phyloP scores from a whole-genome alignment of 352 stramenopile species.

The Phytophthora podocarpi region DNA sequence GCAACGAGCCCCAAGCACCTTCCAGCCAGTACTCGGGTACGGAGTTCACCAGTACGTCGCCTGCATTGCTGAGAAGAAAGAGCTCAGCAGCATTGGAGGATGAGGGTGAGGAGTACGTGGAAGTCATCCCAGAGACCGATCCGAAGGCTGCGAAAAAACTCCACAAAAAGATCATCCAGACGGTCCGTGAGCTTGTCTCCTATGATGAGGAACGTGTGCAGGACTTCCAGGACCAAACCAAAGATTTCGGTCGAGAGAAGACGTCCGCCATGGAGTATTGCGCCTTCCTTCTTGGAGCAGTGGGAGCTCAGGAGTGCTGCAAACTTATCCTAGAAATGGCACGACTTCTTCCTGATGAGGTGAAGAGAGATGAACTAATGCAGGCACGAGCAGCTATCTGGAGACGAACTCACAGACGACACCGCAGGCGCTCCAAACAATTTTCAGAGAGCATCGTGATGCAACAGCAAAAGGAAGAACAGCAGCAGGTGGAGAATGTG shows the following conservation, averaged over 20 bases:
- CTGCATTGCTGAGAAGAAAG: constrained; percentile 26
- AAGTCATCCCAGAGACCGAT: constrained; percentile 59
- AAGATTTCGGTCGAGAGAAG: constrained; percentile 75
- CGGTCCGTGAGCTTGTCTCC: constrained; percentile 59
- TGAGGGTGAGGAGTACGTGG: constrained; percentile 57
- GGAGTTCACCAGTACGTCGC: constrained; percentile 1
- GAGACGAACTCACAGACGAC: constrained; percentile 57
- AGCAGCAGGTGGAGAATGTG: constrained; percentile 32
- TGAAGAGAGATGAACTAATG: constrained; percentile 67
- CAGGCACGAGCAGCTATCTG: constrained; percentile 67
- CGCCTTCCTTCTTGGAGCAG: constrained; percentile 69
- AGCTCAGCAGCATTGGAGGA: constrained; percentile 44
- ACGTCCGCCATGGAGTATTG: constrained; percentile 77
- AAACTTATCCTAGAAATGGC: constrained; percentile 81
- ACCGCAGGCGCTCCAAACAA: constrained; percentile 78
- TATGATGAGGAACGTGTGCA: constrained; percentile 76
- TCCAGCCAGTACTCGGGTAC: constrained; percentile 29
- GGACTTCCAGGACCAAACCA: constrained; percentile 82
- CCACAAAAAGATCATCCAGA: constrained; percentile 76
- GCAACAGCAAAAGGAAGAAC: constrained; percentile 60
- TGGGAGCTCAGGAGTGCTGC: constrained; percentile 72
- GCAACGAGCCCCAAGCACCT: constrained; percentile 14
- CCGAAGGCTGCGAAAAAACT: constrained; percentile 67
- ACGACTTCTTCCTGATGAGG: constrained; percentile 64
- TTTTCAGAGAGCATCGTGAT: constrained; percentile 78